Evolutionary conservation across 1,139 yeast species (phyloP), one percentile per base, ranked within the genome.

Genomic region (Hemisphaericaspora lyxosophila): DNA sequence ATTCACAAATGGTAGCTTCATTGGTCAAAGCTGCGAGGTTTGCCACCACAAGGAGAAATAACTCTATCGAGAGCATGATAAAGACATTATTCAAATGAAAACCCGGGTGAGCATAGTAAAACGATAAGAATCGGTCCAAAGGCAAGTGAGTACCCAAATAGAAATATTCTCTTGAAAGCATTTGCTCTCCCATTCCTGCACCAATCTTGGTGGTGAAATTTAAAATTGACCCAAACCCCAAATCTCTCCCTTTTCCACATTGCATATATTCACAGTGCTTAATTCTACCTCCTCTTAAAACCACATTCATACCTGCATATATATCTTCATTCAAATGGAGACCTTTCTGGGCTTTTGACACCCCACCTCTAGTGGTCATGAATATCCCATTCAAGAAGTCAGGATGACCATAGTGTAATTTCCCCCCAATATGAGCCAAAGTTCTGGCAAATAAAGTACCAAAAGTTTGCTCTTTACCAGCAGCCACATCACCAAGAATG

Each of bases 161-260:
- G 46, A 68, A 75, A 48, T 74, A 76, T 44, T 75, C 81, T 40
- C 80, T 55, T 0, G 80, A 73, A 8, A 75, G 60, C 62, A 73
- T 69, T 46, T 75, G 81, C 48, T 75, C 81, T 4, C 80, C 79
- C 80, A 75, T 75, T 4, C 81, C 81, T 7, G 80, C 75, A 1
- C 81, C 81, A 44, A 75, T 75, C 42, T 75, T 75, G 8, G 79
- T 73, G 6, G 78, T 74, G 51, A 75, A 75, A 45, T 74, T 75
- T 44, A 73, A 57, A 38, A 75, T 75, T 0, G 80, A 73, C 0
- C 76, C 73, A 54, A 75, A 75, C 0, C 81, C 80, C 32, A 75
- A 57, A 55, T 75, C 81, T 42, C 80, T 58, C 4, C 81, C 81
- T 47, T 75, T 75, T 6, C 81, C 81, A 55, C 81, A 75, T 54